These are phyloP conservation scores for Neltuma alba DNA, from an alignment of 306 rosid genomes.

Conservation along the genomic window DNA sequence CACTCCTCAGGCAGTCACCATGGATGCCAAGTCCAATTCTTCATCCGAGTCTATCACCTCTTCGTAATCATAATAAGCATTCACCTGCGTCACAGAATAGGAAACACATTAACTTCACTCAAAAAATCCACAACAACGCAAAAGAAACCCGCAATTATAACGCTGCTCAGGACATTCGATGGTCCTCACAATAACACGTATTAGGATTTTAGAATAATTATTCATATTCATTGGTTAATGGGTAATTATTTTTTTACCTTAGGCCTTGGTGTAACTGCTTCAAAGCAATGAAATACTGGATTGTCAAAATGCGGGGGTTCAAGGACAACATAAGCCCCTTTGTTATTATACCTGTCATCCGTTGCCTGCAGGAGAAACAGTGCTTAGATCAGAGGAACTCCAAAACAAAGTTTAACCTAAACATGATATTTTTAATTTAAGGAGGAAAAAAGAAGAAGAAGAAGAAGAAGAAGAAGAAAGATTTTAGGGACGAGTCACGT, in stretches of 20 bases:
- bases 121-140: not conserved
- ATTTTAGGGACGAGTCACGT: not conserved
- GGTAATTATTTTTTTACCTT: constrained; percentile 48
- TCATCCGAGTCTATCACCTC: constrained; percentile 86
- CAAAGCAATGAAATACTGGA: constrained; percentile 72
- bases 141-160: constrained; percentile 1
- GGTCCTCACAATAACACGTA: not conserved
- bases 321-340: constrained; percentile 81
- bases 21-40: constrained; percentile 80
- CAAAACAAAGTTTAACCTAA: not conserved
- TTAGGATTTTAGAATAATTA: not conserved
- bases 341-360: constrained; percentile 68
- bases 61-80: constrained; percentile 66
- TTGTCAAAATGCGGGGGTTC: constrained; percentile 74
- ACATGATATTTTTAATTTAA: not conserved
- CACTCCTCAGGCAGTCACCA: constrained; percentile 61
- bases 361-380: constrained; percentile 59
- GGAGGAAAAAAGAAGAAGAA: not conserved
- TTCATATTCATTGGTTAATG: constrained; percentile 16
- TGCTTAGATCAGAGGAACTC: constrained; percentile 4
- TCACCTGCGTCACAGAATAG: constrained; percentile 53
- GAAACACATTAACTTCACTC: not conserved
- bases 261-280: constrained; percentile 81
- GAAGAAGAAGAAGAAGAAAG: no score
- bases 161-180: not conserved